Evolutionary conservation across 495 filamentous ascomycete species (phyloP), one percentile per base, ranked within the genome.

Genomic region (Opeltia flavorubescens): DNA sequence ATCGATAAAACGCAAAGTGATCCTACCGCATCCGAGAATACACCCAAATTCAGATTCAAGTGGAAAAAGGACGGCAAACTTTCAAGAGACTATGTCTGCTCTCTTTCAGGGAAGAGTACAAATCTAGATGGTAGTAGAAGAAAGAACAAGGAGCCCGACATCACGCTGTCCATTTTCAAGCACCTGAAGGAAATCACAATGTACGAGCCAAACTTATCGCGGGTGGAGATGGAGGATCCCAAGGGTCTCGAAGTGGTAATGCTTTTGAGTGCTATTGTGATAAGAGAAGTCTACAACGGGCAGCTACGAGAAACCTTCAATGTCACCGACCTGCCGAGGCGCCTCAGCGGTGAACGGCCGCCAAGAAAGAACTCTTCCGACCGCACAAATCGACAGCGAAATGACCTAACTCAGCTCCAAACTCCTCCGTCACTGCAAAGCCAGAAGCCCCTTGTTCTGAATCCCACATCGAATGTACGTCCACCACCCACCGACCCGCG

Each of bases 11-110:
- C 77, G 13, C 80, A 80, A 49, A 72, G 68, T 48, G 79, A 85
- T 53, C 82, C 80, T 0, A 70, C 75, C 9, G 71, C 70, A 3
- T 77, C 81, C 28, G 81, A 80, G 35, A 63, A 79, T 36, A 83
- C 85, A 0, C 89, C 89, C 6, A 83, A 82, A 50, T 66, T 94
- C 35, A 76, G 76, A 46, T 96, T 98, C 58, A 81, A 76, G 36
- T 96, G 91, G 91, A 86, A 83, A 62, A 84, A 81, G 58, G 91
- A 96, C 55, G 82, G 89, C 42, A 85, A 84, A 47, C 66, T 98
- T 27, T 81, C 80, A 12, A 83, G 82, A 58, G 86, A 94, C 50
- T 74, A 91, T 58, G 80, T 85, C 0, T 94, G 86, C 59, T 78
- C 78, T 49, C 66, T 94, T 55, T 81, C 81, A 2, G 89, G 88